phyloP scores from a whole-genome alignment of 768 basidiomycete genomes.

The Exsudoporus frostii region DNA sequence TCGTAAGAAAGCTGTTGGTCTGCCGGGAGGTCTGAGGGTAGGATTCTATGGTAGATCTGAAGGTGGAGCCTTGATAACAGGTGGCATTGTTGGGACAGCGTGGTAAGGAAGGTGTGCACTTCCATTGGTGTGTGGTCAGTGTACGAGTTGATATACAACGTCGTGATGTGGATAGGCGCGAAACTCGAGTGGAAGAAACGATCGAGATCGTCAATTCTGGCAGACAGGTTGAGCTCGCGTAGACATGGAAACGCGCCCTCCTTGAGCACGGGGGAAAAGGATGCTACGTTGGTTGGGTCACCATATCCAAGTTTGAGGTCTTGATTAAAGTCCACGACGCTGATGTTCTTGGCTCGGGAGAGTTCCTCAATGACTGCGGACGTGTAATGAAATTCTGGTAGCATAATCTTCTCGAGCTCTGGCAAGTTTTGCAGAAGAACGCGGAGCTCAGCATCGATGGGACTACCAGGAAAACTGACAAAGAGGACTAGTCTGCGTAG shows the following conservation, averaged over 20 bases:
- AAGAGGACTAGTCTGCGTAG: constrained; percentile 47
- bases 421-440: constrained; percentile 39
- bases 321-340: constrained; percentile 53
- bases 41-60: constrained; percentile 29
- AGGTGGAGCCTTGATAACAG: constrained; percentile 43
- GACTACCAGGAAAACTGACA: constrained; percentile 37
- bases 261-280: constrained; percentile 42
- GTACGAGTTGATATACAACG: constrained; percentile 51
- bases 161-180: constrained; percentile 47
- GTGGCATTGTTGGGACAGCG: constrained; percentile 46
- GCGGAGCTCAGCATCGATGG: constrained; percentile 41
- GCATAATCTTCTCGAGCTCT: constrained; percentile 44
- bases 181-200: constrained; percentile 43
- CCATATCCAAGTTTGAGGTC: constrained; percentile 47
- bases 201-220: constrained; percentile 42
- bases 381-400: constrained; percentile 54
- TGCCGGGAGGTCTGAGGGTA: constrained; percentile 9
- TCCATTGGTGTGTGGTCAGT: constrained; percentile 40
- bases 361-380: constrained; percentile 43
- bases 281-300: constrained; percentile 38
- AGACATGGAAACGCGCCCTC: constrained; percentile 54
- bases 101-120: constrained; percentile 42
- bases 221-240: constrained; percentile 49
- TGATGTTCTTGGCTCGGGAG: constrained; percentile 42
- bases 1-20: constrained; percentile 33